These are phyloP conservation scores for Pestalotiopsis sp. DNA, from an alignment of 2,329 filamentous ascomycete genomes.

Conservation along the genomic window DNA sequence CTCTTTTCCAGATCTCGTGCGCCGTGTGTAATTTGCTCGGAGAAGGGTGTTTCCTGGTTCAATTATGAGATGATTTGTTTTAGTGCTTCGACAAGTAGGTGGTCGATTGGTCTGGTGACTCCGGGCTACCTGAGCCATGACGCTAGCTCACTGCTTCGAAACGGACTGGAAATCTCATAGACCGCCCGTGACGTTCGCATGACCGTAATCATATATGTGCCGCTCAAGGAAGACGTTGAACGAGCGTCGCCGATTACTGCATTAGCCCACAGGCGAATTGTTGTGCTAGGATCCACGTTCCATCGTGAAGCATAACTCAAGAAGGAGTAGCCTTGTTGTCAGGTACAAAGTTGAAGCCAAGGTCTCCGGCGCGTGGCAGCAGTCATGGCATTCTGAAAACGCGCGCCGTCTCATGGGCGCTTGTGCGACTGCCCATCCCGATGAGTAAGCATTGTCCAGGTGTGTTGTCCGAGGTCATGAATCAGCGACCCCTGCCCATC, in stretches of 20 bases:
- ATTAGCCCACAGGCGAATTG: no score
- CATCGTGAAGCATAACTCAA: background rate
- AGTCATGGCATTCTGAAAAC: background rate
- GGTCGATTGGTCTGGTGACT: background rate
- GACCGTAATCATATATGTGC: background rate
- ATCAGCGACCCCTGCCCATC: constrained; percentile 58
- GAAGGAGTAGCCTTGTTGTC: no score
- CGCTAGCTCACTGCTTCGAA: background rate
- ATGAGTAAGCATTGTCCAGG: background rate
- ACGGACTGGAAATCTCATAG: background rate
- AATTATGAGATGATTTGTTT: background rate
- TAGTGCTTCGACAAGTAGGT: background rate
- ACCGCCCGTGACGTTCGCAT: background rate
- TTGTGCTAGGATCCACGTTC: background rate
- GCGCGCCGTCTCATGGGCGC: background rate
- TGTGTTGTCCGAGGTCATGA: background rate
- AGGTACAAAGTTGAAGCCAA: no score
- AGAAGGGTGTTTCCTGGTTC: background rate
- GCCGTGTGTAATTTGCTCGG: background rate
- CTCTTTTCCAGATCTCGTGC: background rate
- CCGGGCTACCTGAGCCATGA: background rate
- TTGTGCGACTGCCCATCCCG: background rate
- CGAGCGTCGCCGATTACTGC: no score
- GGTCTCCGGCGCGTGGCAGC: no score
- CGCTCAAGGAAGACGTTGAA: background rate